Percentiles rank a stretch among this genome's conserved stretches.
Conservation (phyloP, 2,329 filamentous ascomycete species). For the Monilinia vaccinii-corymbosi region DNA sequence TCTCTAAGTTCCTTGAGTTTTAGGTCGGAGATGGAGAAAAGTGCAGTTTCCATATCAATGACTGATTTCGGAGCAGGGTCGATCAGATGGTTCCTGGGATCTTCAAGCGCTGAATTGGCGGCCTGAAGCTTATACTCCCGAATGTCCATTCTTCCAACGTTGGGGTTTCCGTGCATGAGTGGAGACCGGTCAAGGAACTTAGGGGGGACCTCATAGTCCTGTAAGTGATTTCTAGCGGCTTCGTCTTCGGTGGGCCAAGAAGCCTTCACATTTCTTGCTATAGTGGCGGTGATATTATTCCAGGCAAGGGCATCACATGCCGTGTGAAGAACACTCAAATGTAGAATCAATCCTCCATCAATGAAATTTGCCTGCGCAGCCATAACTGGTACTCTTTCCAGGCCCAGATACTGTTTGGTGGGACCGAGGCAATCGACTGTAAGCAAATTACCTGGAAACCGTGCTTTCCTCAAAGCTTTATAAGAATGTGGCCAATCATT, state of each 20-base stretch:
- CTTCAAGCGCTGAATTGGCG: neutral
- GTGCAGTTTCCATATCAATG: neutral
- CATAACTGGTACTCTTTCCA: neutral
- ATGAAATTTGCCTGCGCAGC: conserved; percentile 3
- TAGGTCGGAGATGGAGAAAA: neutral
- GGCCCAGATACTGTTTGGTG: neutral
- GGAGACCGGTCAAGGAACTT: neutral
- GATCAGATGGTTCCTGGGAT: neutral
- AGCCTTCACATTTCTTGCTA: conserved; percentile 1
- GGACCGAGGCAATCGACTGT: neutral
- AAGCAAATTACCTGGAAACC: neutral
- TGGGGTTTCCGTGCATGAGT: neutral
- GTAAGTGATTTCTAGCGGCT: neutral
- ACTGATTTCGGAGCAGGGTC: neutral
- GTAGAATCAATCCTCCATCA: conserved; percentile 5
- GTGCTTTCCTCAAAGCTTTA: neutral
- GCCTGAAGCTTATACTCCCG: neutral
- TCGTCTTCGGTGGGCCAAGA: neutral
- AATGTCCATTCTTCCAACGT: neutral
- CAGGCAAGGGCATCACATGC: conserved; percentile 3
- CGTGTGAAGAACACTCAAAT: conserved; percentile 3
- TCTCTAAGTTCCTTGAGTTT: neutral
- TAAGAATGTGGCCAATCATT: conserved; percentile 2
- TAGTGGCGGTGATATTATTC: neutral
- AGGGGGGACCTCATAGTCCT: neutral